phyloP scores from a whole-genome alignment of 1,284 basidiomycete species.

The Cutaneotrichosporon cyanovorans region DNA sequence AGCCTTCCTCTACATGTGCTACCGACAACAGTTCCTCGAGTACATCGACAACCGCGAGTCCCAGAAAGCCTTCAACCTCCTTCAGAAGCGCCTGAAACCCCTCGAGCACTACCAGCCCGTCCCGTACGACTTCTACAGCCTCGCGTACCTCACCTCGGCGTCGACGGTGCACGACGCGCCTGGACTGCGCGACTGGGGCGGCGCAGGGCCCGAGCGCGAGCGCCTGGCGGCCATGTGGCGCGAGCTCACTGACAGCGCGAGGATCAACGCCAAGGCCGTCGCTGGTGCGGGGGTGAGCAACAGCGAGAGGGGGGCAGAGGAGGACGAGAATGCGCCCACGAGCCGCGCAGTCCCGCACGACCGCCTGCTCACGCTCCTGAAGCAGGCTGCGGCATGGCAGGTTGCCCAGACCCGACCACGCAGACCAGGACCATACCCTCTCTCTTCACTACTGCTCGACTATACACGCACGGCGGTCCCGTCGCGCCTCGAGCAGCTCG shows the following conservation, averaged over 20 bases:
- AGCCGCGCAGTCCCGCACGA: constrained; percentile 43
- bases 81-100: constrained; percentile 49
- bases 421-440: constrained; percentile 12
- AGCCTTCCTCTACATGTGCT: constrained; percentile 47
- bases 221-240: constrained; percentile 43
- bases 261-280: constrained; percentile 1
- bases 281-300: no score
- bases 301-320: no score
- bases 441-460: constrained; percentile 36
- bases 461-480: constrained; percentile 36
- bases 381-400: constrained; percentile 49
- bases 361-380: constrained; percentile 45
- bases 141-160: constrained; percentile 49
- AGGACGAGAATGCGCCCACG: constrained; percentile 6
- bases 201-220: constrained; percentile 42
- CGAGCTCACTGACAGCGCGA: constrained; percentile 32
- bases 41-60: constrained; percentile 49
- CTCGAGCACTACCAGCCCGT: constrained; percentile 51
- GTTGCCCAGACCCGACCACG: constrained; percentile 26
- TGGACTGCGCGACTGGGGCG: constrained; percentile 48
- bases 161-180: constrained; percentile 49
- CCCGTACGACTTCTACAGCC: constrained; percentile 48
- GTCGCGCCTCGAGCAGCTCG: constrained; percentile 20
- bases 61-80: constrained; percentile 49
- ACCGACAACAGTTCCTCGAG: constrained; percentile 46